Evolutionary conservation across 345 rosid species (phyloP).

Genomic region (Carallia pectinifolia): DNA sequence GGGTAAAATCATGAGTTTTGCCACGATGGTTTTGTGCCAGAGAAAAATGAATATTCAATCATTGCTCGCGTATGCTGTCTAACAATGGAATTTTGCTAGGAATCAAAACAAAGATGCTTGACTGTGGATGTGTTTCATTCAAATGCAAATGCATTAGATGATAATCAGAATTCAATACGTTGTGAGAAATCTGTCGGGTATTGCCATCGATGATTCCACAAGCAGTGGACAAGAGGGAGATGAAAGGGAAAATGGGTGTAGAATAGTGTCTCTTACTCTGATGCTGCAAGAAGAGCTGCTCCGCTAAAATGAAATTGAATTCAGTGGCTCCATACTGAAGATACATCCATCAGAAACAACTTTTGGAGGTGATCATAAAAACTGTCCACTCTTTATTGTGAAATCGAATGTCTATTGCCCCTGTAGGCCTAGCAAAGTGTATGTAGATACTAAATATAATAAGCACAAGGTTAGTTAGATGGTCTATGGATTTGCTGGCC

Average conservation of each 20-base stretch:
- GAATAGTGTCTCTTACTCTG: conserved; percentile 64
- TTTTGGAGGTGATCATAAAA: conserved; percentile 43
- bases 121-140: too few species aligned
- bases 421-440: conserved; percentile 47
- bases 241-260: conserved; percentile 57
- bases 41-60: too few species aligned
- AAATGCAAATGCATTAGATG: too few species aligned
- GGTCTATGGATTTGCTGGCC: conserved; percentile 32
- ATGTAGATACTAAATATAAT: conserved; percentile 46
- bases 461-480: conserved; percentile 35
- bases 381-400: conserved; percentile 55
- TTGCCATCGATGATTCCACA: too few species aligned
- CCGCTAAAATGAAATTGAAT: conserved; percentile 48
- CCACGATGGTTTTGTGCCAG: too few species aligned
- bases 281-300: conserved; percentile 58
- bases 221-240: not conserved
- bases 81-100: too few species aligned
- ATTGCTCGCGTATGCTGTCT: too few species aligned
- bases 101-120: too few species aligned
- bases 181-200: too few species aligned
- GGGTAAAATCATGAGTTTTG: too few species aligned
- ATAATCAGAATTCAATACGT: too few species aligned
- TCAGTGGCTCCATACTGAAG: conserved; percentile 52
- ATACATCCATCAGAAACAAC: conserved; percentile 48
- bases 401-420: conserved; percentile 65